Conservation (phyloP, 257 asterid genomes). For the Agastache rugosa region DNA sequence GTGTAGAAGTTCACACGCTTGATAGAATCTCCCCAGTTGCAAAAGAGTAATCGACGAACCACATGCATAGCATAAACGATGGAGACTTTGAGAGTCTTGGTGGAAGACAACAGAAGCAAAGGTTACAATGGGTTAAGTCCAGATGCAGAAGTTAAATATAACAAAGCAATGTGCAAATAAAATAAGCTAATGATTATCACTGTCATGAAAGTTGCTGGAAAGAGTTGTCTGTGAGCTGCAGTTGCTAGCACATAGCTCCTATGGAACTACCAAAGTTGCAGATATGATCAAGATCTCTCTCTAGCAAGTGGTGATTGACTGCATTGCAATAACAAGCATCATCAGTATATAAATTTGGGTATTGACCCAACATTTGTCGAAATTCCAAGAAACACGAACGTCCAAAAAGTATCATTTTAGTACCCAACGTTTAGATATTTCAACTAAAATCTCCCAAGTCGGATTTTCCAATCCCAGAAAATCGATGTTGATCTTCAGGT, state of each 20-base stretch:
- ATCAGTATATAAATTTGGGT: background rate
- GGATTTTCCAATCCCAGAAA: too few species aligned
- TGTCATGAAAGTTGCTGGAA: background rate
- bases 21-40: background rate
- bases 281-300: slow-evolving; percentile 48
- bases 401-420: too few species aligned
- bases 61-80: background rate
- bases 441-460: too few species aligned
- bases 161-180: background rate
- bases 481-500: too few species aligned
- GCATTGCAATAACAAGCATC: slow-evolving; percentile 39
- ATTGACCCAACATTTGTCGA: too few species aligned
- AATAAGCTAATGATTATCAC: slow-evolving; percentile 9
- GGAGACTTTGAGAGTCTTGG: background rate
- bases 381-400: too few species aligned
- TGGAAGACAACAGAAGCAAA: slow-evolving; percentile 21
- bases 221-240: background rate
- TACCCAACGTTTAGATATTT: too few species aligned
- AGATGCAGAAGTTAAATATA: slow-evolving; percentile 2
- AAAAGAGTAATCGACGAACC: background rate
- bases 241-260: background rate
- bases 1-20: too few species aligned
- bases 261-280: background rate
- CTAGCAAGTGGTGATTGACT: slow-evolving; percentile 55
- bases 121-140: background rate